These are phyloP conservation scores for Begonia masoniana DNA, from an alignment of 306 rosid species.

Conservation along the genomic window DNA sequence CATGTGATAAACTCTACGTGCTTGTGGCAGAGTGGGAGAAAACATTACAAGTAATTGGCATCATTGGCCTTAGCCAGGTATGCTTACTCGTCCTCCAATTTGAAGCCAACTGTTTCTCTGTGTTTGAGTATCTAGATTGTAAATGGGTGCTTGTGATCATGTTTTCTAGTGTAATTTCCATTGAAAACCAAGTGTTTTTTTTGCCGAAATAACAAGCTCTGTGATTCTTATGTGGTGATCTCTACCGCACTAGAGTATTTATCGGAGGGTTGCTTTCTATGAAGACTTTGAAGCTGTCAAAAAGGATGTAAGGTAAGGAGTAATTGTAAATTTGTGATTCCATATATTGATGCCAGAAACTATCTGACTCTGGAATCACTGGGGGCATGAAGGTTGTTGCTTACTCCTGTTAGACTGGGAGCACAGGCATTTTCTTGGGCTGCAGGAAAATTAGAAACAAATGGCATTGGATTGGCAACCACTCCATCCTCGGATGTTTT, in stretches of 20 bases:
- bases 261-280: slow-evolving; percentile 46
- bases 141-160: too few relatives aligned
- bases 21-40: slow-evolving; percentile 80
- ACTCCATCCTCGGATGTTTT: slow-evolving; percentile 87
- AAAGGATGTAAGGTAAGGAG: slow-evolving; percentile 51
- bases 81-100: slow-evolving; percentile 13
- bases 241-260: slow-evolving; percentile 46
- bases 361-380: slow-evolving; percentile 5
- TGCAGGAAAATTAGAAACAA: slow-evolving; percentile 75
- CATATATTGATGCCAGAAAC: neutral
- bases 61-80: slow-evolving; percentile 72
- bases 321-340: slow-evolving; percentile 3
- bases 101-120: neutral
- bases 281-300: slow-evolving; percentile 51
- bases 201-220: slow-evolving; percentile 8
- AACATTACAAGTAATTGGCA: slow-evolving; percentile 63
- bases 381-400: slow-evolving; percentile 39
- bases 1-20: neutral
- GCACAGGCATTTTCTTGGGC: slow-evolving; percentile 77
- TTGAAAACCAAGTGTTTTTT: neutral
- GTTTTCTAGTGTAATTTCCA: too few relatives aligned
- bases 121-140: too few relatives aligned
- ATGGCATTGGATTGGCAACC: slow-evolving; percentile 70
- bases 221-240: neutral
- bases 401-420: slow-evolving; percentile 60